Percentiles rank a stretch among this genome's conserved stretches.
These are phyloP conservation scores for Hericium erinaceus DNA, from an alignment of 768 basidiomycete genomes.

Conservation along the genomic window DNA sequence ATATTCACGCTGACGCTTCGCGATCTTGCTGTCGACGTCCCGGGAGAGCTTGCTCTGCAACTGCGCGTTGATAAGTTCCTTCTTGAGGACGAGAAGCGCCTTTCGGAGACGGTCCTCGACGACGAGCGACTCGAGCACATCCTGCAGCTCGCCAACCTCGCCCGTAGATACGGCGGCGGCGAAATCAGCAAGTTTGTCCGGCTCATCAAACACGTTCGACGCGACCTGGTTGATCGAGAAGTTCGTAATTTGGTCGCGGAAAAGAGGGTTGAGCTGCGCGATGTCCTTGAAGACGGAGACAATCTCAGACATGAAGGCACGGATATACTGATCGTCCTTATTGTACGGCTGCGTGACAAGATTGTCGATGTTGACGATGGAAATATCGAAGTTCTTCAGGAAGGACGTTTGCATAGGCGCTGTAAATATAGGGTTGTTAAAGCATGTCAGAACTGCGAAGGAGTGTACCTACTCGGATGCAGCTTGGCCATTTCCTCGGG, in stretches of 20 bases:
- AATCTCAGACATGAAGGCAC: constrained; percentile 94
- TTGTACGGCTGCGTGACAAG: constrained; percentile 72
- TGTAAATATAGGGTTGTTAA: constrained; percentile 15
- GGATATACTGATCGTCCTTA: constrained; percentile 91
- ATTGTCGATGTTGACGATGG: constrained; percentile 84
- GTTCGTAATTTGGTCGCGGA: constrained; percentile 96
- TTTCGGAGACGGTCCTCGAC: constrained; percentile 88
- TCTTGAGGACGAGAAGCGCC: constrained; percentile 88
- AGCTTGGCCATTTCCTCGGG: constrained; percentile 5
- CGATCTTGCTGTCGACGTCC: constrained; percentile 92
- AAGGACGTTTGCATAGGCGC: constrained; percentile 76
- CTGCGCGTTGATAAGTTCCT: constrained; percentile 95
- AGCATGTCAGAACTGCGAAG: background rate
- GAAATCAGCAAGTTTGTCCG: constrained; percentile 94
- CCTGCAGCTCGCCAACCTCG: constrained; percentile 88
- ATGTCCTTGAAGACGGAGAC: constrained; percentile 98
- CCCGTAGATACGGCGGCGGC: constrained; percentile 93
- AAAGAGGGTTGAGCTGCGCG: constrained; percentile 91
- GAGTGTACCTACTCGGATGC: constrained; percentile 7
- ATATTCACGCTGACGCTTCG: constrained; percentile 89
- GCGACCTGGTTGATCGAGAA: constrained; percentile 91
- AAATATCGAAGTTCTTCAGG: constrained; percentile 73
- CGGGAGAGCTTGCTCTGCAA: constrained; percentile 86
- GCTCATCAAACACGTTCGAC: constrained; percentile 92
- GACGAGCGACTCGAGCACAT: constrained; percentile 78